phyloP scores from a whole-genome alignment of 352 stramenopile species.

The Globisporangium takayamanum region DNA sequence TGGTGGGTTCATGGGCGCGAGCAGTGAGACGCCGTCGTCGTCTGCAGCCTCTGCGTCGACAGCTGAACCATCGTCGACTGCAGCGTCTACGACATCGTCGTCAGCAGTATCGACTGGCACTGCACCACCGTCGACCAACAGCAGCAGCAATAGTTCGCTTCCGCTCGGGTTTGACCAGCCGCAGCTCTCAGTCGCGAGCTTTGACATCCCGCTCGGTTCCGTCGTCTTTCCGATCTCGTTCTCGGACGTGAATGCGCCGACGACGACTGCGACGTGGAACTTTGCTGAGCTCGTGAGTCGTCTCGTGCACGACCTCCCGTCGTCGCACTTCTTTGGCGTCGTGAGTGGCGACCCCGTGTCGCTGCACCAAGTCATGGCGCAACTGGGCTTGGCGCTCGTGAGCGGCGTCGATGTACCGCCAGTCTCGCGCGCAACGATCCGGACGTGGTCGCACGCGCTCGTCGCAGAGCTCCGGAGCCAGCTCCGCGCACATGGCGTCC shows the following conservation, averaged over 20 bases:
- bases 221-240: conserved; percentile 52
- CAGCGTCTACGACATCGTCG: not conserved
- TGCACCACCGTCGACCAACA: too few species aligned
- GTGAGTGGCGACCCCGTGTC: conserved; percentile 37
- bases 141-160: not conserved
- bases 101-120: not conserved
- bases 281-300: conserved; percentile 47
- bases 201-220: conserved; percentile 36
- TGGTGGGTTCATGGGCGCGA: not conserved
- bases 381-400: conserved; percentile 49
- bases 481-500: conserved; percentile 28
- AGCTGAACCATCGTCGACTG: not conserved
- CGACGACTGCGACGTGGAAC: conserved; percentile 45
- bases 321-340: conserved; percentile 46
- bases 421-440: conserved; percentile 47
- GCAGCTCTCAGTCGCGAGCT: conserved; percentile 20
- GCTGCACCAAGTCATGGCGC: conserved; percentile 49
- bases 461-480: conserved; percentile 39
- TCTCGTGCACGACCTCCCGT: conserved; percentile 36
- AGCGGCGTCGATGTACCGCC: conserved; percentile 56
- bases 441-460: conserved; percentile 44
- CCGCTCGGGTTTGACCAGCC: conserved; percentile 2
- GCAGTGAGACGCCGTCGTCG: not conserved
- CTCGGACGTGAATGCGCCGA: conserved; percentile 28
- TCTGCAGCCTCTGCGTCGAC: not conserved